Conservation (phyloP, 805 yeast species). For the Wickerhamiella azymoides region DNA sequence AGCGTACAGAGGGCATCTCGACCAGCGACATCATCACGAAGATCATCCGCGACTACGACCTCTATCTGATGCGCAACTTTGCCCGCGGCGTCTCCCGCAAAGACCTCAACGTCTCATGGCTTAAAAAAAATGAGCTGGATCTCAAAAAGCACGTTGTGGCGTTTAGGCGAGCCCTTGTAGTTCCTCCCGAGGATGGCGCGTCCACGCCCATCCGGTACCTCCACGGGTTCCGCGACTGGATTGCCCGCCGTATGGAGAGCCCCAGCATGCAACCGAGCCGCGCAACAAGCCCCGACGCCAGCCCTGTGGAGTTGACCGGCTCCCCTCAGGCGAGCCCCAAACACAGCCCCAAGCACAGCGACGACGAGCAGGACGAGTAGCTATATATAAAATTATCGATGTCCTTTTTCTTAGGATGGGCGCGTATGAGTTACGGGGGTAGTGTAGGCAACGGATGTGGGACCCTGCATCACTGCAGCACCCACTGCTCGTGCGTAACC, state of each 20-base stretch:
- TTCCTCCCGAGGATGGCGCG: constrained; percentile 3
- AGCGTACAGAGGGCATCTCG: constrained; percentile 91
- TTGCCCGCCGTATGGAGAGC: constrained; percentile 6
- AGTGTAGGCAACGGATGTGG: no score
- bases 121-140: constrained; percentile 91
- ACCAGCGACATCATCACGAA: constrained; percentile 93
- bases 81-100: constrained; percentile 96
- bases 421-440: no score
- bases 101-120: constrained; percentile 93
- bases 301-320: background rate
- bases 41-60: constrained; percentile 90
- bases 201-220: constrained; percentile 4
- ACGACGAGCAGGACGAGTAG: background rate
- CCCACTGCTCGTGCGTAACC: no score
- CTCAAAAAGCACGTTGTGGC: constrained; percentile 80
- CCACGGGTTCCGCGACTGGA: constrained; percentile 8
- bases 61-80: constrained; percentile 90
- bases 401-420: no score
- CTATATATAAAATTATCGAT: no score
- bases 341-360: background rate
- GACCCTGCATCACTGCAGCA: no score
- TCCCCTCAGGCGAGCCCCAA: background rate
- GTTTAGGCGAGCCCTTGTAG: constrained; percentile 59
- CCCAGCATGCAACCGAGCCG: constrained; percentile 3
- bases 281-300: background rate